phyloP scores from a whole-genome alignment of 352 stramenopile species.

The Phytophthora palmivora region DNA sequence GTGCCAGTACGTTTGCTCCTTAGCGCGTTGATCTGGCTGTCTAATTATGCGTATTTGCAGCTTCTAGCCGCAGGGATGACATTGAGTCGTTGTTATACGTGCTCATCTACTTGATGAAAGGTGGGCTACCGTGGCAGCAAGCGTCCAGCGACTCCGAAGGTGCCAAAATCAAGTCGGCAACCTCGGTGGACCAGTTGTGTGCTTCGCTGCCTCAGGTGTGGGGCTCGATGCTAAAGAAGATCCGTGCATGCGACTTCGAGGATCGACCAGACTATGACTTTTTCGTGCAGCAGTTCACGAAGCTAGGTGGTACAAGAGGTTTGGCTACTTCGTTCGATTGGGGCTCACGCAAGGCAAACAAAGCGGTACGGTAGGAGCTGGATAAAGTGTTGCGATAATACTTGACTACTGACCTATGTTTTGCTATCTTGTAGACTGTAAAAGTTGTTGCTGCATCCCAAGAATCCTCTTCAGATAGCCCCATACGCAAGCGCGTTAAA shows the following conservation, averaged over 20 bases:
- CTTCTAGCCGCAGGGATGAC: conserved; percentile 89
- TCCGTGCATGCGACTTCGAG: conserved; percentile 70
- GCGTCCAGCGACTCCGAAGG: conserved; percentile 70
- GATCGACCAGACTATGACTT: conserved; percentile 83
- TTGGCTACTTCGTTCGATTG: conserved; percentile 55
- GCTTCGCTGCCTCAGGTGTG: conserved; percentile 56
- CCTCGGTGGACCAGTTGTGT: conserved; percentile 64
- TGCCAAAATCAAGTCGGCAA: conserved; percentile 74
- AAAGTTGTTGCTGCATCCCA: conserved; percentile 19
- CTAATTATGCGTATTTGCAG: conserved; percentile 34
- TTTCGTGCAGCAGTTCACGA: conserved; percentile 58
- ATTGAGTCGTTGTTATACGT: conserved; percentile 93
- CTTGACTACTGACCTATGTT: conserved; percentile 1
- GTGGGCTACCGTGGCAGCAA: conserved; percentile 73
- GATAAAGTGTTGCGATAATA: background rate
- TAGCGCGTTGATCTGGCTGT: background rate
- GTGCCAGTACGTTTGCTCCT: conserved; percentile 67
- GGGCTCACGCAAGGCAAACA: conserved; percentile 37
- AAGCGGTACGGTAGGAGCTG: conserved; percentile 22
- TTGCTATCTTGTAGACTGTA: conserved; percentile 11
- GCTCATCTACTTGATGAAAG: conserved; percentile 88
- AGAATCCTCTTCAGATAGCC: conserved; percentile 23
- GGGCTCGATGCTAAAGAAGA: conserved; percentile 61
- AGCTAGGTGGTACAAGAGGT: conserved; percentile 53
- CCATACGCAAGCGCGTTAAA: conserved; percentile 42